These are phyloP conservation scores for Catharanthus roseus DNA, from an alignment of 257 asterid genomes.

Conservation along the genomic window DNA sequence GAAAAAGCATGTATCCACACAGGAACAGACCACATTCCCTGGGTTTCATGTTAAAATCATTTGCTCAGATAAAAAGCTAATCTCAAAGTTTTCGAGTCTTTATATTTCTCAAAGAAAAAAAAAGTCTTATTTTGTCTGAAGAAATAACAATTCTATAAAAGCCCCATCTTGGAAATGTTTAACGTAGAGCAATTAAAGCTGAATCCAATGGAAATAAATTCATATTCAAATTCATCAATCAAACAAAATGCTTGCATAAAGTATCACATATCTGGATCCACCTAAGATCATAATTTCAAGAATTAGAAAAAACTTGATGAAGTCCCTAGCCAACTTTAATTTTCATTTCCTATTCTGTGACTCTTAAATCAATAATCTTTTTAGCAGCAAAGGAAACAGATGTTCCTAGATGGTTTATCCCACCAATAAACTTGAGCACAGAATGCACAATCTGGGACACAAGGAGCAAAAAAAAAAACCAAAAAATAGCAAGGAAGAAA, in stretches of 20 bases:
- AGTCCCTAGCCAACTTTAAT: background rate
- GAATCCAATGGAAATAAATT: background rate
- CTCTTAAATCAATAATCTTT: background rate
- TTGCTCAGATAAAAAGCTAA: background rate
- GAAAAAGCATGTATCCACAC: no score
- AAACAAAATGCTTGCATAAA: background rate
- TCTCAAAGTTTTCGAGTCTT: background rate
- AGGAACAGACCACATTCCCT: no score
- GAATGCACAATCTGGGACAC: background rate
- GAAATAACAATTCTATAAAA: background rate
- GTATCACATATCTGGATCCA: background rate
- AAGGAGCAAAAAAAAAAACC: background rate
- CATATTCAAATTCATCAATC: background rate
- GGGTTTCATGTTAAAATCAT: no score
- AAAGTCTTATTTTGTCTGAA: background rate
- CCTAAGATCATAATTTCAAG: constrained; percentile 3
- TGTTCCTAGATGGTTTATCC: no score
- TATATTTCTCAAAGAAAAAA: background rate
- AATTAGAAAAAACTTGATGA: background rate
- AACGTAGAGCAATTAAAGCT: background rate
- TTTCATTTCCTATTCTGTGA: background rate
- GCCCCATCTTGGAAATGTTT: background rate
- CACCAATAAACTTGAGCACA: no score
- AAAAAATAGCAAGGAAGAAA: background rate
- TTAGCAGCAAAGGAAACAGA: background rate